These are phyloP conservation scores for Colletotrichum sidae DNA, from an alignment of 2,329 filamentous ascomycete genomes.

Conservation along the genomic window DNA sequence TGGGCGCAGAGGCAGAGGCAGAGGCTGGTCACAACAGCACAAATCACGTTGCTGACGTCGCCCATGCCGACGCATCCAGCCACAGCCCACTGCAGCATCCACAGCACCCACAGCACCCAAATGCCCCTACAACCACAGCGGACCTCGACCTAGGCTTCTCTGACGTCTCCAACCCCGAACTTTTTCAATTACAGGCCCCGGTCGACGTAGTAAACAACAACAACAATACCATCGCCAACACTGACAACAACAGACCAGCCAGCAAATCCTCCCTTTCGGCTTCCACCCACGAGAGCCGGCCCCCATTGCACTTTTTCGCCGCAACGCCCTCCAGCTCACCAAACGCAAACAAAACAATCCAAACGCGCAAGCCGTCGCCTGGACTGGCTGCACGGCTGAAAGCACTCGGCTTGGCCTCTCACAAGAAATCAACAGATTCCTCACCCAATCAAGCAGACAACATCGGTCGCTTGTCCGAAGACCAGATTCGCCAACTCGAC, in stretches of 20 bases:
- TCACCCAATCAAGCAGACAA: slow-evolving; percentile 50
- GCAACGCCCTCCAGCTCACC: slow-evolving; percentile 41
- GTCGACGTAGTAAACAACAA: slow-evolving; percentile 37
- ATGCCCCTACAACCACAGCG: slow-evolving; percentile 20
- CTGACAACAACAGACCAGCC: slow-evolving; percentile 33
- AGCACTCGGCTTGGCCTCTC: slow-evolving; percentile 69
- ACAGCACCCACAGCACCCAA: slow-evolving; percentile 14
- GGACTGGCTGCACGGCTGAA: slow-evolving; percentile 74
- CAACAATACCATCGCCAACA: slow-evolving; percentile 40
- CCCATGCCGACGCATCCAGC: slow-evolving; percentile 2
- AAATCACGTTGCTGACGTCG: slow-evolving; percentile 14
- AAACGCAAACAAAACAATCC: slow-evolving; percentile 43
- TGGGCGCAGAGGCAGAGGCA: slow-evolving; percentile 13
- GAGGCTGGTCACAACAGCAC: slow-evolving; percentile 16
- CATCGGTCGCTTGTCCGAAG: slow-evolving; percentile 77
- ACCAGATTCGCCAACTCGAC: slow-evolving; percentile 77
- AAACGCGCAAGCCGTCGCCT: slow-evolving; percentile 70
- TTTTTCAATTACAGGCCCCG: slow-evolving; percentile 48
- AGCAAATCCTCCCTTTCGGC: slow-evolving; percentile 16
- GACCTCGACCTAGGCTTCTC: slow-evolving; percentile 51
- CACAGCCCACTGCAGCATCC: slow-evolving; percentile 27
- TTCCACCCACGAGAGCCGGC: slow-evolving; percentile 2
- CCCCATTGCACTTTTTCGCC: slow-evolving; percentile 20
- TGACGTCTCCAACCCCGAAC: slow-evolving; percentile 53
- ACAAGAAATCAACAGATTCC: slow-evolving; percentile 49